Base-by-base conservation (phyloP, 2,329 filamentous ascomycete species). In the Drechslerella coelobrocha region DNA sequence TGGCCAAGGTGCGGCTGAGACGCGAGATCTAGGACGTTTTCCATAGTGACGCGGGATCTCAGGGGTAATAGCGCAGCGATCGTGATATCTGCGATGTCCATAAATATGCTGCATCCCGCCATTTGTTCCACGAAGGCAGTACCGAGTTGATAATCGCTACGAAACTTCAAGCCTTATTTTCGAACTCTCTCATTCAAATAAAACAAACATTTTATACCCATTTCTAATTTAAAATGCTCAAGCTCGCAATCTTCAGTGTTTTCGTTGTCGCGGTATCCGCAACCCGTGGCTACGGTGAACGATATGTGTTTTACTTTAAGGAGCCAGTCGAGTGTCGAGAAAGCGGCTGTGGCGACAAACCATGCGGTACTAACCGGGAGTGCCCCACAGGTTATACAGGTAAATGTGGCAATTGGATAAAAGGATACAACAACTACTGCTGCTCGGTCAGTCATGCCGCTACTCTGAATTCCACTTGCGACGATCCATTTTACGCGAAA, bases 371-470 rank as follows among this genome's bases (percentile, higher is more conserved):
- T 21, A 37, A 37, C 51, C 48, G 23, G n/a, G 43, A 23, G 8
- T 59, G 56, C 27, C 43, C 56, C 2, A 51, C 19, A 17, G 10
- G 23, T 19, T 31, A 8, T 45, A n/a, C 17, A 17, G 45, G 56
- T 21, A 10, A 8, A 5, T 60, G 56, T 23, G 56, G 56, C 8
- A 47, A 60, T 19, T 60, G 56, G 56, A 29, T 60, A 43, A 55
- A 55, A 34, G 56, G 56, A 17, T 60, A 41, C 29, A 52, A 60
- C 17, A 60, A 60, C 45, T 60, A 60, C 34, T 60, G 56, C 45
- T 60, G 56, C 45, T 51, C 56, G 3, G 31, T 51, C 21, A 19
- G 9, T 21, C 56, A 60, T 41, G 56, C 5, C 1, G 12, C 56
- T n/a, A 4, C 1, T 27, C 23, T 52, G 21, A 29, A 17, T 29